These are phyloP conservation scores for Colletotrichum destructivum DNA, from an alignment of 2,329 filamentous ascomycete species.

Conservation along the genomic window DNA sequence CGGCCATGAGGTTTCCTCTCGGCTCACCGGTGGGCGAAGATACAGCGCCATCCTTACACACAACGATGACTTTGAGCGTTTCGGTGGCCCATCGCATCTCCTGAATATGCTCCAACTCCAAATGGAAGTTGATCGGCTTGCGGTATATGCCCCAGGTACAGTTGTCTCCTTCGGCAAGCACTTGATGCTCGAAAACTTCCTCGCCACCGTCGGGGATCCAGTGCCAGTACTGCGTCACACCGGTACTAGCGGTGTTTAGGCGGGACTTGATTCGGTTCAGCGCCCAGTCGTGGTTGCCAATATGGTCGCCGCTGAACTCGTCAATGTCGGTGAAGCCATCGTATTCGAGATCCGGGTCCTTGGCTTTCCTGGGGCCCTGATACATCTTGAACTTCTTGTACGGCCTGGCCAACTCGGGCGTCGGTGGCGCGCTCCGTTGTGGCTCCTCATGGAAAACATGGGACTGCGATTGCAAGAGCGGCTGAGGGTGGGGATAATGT, in stretches of 20 bases:
- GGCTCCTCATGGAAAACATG: constrained; percentile 1
- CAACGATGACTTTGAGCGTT: constrained; percentile 59
- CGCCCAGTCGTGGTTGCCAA: constrained; percentile 66
- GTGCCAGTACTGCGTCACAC: constrained; percentile 71
- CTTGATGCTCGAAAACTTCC: constrained; percentile 67
- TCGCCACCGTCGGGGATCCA: constrained; percentile 58
- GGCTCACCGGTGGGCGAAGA: constrained; percentile 51
- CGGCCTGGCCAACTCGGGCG: constrained; percentile 24
- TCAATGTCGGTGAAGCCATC: constrained; percentile 68
- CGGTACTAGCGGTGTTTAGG: constrained; percentile 60
- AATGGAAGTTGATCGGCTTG: constrained; percentile 66
- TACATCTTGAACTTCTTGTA: constrained; percentile 30
- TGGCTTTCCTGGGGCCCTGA: not conserved
- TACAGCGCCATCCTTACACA: constrained; percentile 49
- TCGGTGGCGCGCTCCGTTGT: constrained; percentile 19
- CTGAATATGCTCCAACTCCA: constrained; percentile 62
- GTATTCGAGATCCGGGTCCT: constrained; percentile 58
- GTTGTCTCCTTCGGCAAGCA: constrained; percentile 62
- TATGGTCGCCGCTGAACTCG: constrained; percentile 61
- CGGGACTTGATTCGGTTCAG: constrained; percentile 67
- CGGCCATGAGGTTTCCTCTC: constrained; percentile 64
- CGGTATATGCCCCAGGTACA: constrained; percentile 65
- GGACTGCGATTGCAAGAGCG: not conserved
- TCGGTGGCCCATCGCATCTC: constrained; percentile 62
- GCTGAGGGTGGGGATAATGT: not conserved